Conservation (phyloP, 2,329 filamentous ascomycete genomes). For the Aspergillus tamarii region DNA sequence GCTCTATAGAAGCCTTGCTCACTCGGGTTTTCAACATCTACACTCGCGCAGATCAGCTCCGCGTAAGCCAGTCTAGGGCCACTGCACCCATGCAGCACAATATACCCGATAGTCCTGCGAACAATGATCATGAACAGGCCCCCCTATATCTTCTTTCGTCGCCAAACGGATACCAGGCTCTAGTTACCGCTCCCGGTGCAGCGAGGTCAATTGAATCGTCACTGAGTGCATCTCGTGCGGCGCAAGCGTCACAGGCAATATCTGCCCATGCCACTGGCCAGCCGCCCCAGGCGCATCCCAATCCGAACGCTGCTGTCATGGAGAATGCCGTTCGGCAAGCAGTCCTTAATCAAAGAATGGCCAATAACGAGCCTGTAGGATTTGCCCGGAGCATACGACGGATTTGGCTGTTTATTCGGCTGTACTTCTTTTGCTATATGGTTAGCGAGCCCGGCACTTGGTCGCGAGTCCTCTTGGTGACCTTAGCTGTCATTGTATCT, state of each 20-base stretch:
- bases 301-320: conserved; percentile 26
- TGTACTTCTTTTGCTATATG: conserved; percentile 63
- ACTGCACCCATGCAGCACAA: neutral
- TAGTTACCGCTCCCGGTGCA: conserved; percentile 46
- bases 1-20: conserved; percentile 32
- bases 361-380: conserved; percentile 34
- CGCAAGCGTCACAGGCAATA: conserved; percentile 11
- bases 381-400: conserved; percentile 48
- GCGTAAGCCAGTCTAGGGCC: conserved; percentile 24
- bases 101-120: conserved; percentile 1
- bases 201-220: conserved; percentile 24
- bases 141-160: conserved; percentile 49
- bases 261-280: conserved; percentile 7
- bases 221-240: conserved; percentile 18
- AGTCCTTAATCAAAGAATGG: conserved; percentile 32
- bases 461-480: conserved; percentile 46
- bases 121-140: conserved; percentile 8
- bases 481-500: conserved; percentile 40
- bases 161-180: conserved; percentile 48
- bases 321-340: conserved; percentile 39
- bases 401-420: conserved; percentile 61
- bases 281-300: conserved; percentile 13
- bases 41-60: conserved; percentile 36
- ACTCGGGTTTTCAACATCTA: conserved; percentile 34
- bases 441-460: conserved; percentile 55